Percentiles rank a stretch among this genome's conserved stretches.
These are phyloP conservation scores for Saururus chinensis DNA, from an alignment of 164 flowering plant species.

Conservation along the genomic window DNA sequence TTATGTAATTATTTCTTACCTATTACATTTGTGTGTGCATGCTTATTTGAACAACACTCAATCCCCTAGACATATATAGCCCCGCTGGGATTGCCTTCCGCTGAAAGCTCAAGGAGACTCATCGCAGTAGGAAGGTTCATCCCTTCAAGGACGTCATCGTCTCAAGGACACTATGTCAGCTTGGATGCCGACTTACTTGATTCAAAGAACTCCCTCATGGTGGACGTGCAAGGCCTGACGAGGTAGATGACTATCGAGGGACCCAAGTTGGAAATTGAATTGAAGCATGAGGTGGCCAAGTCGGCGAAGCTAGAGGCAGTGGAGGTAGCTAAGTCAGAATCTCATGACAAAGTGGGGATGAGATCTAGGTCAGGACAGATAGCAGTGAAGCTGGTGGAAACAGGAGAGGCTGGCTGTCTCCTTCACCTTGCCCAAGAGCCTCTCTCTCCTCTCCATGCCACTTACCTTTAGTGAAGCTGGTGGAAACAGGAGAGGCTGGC, in stretches of 20 bases:
- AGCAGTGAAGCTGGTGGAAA: background rate
- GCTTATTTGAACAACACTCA: no score
- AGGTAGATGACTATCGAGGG: no score
- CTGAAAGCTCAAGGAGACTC: background rate
- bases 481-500: background rate
- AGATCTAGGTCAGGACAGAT: background rate
- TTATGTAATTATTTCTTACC: no score
- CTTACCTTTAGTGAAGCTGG: background rate
- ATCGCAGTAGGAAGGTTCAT: background rate
- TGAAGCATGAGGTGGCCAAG: background rate
- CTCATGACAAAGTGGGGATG: background rate
- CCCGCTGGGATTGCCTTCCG: background rate
- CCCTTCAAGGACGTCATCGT: background rate
- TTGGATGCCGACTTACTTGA: background rate
- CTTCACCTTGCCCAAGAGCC: no score
- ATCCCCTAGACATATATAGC: background rate
- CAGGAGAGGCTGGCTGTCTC: no score
- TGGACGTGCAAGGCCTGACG: no score
- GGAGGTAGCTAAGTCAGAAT: background rate
- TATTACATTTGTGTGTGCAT: no score
- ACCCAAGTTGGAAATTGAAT: no score
- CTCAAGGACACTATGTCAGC: background rate
- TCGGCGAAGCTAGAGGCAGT: background rate
- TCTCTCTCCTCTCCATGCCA: no score
- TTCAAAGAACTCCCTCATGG: no score